Evolutionary conservation across 306 rosid species (phyloP).

Genomic region (Sindora glabra): DNA sequence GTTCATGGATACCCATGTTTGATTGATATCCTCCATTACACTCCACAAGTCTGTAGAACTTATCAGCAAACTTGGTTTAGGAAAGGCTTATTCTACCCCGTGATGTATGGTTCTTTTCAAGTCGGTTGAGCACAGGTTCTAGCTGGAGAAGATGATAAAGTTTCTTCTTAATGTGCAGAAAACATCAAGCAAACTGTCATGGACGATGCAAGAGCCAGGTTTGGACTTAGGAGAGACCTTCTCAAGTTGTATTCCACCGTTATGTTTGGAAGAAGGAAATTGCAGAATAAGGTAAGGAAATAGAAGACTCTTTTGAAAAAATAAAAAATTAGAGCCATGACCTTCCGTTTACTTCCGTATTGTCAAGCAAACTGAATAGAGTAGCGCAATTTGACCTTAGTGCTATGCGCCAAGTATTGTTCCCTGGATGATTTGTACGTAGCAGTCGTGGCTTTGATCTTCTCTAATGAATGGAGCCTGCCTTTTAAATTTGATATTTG

Average conservation of each 20-base stretch:
- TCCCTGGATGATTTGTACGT: constrained; percentile 17
- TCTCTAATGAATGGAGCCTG: no score
- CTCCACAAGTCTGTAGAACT: constrained; percentile 54
- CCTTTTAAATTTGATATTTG: no score
- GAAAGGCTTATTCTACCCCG: constrained; percentile 96
- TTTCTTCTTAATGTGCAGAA: constrained; percentile 40
- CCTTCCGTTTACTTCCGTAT: no score
- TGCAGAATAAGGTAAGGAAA: no score
- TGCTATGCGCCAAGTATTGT: neutral
- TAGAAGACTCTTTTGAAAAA: no score
- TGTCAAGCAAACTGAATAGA: neutral
- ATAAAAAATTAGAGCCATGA: no score
- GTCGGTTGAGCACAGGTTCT: constrained; percentile 93
- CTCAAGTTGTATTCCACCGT: constrained; percentile 47
- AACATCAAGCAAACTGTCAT: constrained; percentile 31
- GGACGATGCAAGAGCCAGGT: constrained; percentile 29
- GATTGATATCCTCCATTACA: constrained; percentile 54
- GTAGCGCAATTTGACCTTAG: neutral
- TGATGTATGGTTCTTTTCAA: constrained; percentile 79
- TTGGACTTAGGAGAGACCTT: constrained; percentile 27
- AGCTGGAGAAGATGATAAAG: constrained; percentile 90
- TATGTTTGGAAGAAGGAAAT: no score
- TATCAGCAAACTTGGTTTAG: constrained; percentile 84
- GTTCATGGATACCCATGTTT: constrained; percentile 81
- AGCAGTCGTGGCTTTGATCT: neutral